Percentiles rank a stretch among this genome's conserved stretches.
phyloP scores from a whole-genome alignment of 371 early-diverging fungal species.

The Racocetra persica region DNA sequence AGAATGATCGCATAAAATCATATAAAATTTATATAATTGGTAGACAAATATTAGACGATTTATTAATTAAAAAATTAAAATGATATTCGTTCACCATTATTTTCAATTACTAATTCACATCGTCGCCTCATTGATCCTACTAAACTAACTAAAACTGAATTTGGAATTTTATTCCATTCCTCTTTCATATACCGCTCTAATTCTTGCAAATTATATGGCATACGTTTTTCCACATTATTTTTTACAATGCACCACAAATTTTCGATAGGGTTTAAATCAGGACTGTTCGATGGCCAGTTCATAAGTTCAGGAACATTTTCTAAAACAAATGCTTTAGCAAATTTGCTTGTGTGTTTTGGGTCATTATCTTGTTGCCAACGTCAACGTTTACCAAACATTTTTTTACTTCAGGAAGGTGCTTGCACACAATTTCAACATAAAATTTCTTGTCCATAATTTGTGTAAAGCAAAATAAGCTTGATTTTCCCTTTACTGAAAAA shows the following conservation, averaged over 20 bases:
- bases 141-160: constrained; percentile 8
- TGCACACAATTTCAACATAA: constrained; percentile 14
- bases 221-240: background rate
- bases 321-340: background rate
- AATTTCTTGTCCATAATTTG: constrained; percentile 8
- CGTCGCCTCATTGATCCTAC: background rate
- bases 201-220: background rate
- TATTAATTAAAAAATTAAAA: too few species aligned
- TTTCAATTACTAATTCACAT: too few species aligned
- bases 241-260: constrained; percentile 12
- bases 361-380: background rate
- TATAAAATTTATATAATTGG: too few species aligned
- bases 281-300: constrained; percentile 18
- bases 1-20: too few species aligned
- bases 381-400: background rate
- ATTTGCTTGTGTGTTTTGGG: background rate
- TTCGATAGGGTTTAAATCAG: constrained; percentile 23
- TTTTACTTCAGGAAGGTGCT: constrained; percentile 4
- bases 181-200: background rate
- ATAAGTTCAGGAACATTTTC: background rate
- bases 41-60: too few species aligned
- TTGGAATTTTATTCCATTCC: constrained; percentile 10
- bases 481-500: background rate
- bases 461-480: constrained; percentile 16
- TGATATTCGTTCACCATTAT: too few species aligned